These are phyloP conservation scores for Mycena chlorophos DNA, from an alignment of 768 basidiomycete genomes.

Conservation along the genomic window DNA sequence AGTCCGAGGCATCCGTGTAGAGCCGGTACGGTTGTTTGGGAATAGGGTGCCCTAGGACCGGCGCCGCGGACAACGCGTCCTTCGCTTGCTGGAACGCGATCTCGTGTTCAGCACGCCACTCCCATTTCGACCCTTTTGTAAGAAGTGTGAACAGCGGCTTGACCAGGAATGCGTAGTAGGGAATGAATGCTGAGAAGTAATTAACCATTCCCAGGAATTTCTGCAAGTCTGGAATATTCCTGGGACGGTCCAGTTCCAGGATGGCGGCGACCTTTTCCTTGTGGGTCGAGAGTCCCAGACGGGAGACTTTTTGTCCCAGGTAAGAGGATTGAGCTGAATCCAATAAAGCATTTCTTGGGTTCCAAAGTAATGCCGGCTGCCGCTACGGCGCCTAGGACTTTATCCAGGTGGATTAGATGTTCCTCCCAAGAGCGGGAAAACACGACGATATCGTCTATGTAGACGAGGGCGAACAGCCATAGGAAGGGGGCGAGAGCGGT, in stretches of 20 bases:
- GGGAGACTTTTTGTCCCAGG: slow-evolving; percentile 41
- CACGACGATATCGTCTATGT: slow-evolving; percentile 43
- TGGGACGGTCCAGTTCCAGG: slow-evolving; percentile 27
- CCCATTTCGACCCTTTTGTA: slow-evolving; percentile 25
- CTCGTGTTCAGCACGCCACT: slow-evolving; percentile 24
- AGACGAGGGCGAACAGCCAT: slow-evolving; percentile 40
- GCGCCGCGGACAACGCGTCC: slow-evolving; percentile 25
- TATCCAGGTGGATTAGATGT: slow-evolving; percentile 31
- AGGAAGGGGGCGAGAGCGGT: slow-evolving; percentile 32
- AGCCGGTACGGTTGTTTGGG: slow-evolving; percentile 31
- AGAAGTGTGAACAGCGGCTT: slow-evolving; percentile 34
- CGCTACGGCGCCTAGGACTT: slow-evolving; percentile 29
- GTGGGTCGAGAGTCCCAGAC: slow-evolving; percentile 37
- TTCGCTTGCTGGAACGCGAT: slow-evolving; percentile 23
- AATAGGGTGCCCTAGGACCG: slow-evolving; percentile 31
- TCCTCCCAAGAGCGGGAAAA: slow-evolving; percentile 29
- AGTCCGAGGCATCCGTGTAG: slow-evolving; percentile 36
- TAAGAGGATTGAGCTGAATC: slow-evolving; percentile 31
- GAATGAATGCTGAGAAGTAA: slow-evolving; percentile 37
- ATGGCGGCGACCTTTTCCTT: slow-evolving; percentile 38
- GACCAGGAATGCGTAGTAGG: slow-evolving; percentile 33
- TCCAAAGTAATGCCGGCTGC: slow-evolving; percentile 33
- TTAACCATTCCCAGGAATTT: slow-evolving; percentile 38
- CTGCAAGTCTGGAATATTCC: slow-evolving; percentile 27
- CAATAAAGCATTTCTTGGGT: slow-evolving; percentile 34